A percentile compares a stretch with the other conserved stretches of the same genome.
Evolutionary conservation across 345 rosid species (phyloP).

Genomic region (Moringa oleifera): DNA sequence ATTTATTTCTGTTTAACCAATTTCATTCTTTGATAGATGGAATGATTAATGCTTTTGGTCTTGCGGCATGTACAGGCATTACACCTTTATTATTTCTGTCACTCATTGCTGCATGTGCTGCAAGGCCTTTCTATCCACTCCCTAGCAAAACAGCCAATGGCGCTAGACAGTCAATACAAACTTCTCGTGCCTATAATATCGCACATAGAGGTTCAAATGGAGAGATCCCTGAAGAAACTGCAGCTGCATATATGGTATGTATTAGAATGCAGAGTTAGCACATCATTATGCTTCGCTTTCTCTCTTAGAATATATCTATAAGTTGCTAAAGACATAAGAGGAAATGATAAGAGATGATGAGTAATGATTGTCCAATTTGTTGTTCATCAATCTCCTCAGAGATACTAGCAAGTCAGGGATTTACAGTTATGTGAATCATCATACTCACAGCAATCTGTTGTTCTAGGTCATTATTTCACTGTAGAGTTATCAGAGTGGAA

Average conservation of each 20-base stretch:
- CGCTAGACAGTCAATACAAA: slow-evolving; percentile 58
- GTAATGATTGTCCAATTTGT: neutral
- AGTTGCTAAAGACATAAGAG: slow-evolving; percentile 1
- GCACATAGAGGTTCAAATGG: slow-evolving; percentile 98
- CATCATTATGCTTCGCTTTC: neutral
- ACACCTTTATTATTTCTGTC: slow-evolving; percentile 37
- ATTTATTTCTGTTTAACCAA: too few species aligned
- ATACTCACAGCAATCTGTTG: too few species aligned
- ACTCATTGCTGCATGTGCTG: slow-evolving; percentile 38
- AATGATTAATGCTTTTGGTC: too few species aligned
- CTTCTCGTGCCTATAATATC: slow-evolving; percentile 81
- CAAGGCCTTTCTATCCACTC: slow-evolving; percentile 78
- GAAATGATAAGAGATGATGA: neutral
- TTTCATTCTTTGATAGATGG: neutral
- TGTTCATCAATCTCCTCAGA: neutral
- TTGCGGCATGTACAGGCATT: too few species aligned
- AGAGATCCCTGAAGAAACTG: slow-evolving; percentile 92
- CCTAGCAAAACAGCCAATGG: slow-evolving; percentile 57
- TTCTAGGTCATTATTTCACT: too few species aligned
- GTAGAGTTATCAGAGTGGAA: too few species aligned
- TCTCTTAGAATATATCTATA: neutral
- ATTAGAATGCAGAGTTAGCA: neutral
- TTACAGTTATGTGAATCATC: too few species aligned
- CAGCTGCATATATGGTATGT: slow-evolving; percentile 74
- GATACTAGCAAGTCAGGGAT: too few species aligned